Conservation (phyloP, 306 rosid species). For the Citrullus colocynthis region DNA sequence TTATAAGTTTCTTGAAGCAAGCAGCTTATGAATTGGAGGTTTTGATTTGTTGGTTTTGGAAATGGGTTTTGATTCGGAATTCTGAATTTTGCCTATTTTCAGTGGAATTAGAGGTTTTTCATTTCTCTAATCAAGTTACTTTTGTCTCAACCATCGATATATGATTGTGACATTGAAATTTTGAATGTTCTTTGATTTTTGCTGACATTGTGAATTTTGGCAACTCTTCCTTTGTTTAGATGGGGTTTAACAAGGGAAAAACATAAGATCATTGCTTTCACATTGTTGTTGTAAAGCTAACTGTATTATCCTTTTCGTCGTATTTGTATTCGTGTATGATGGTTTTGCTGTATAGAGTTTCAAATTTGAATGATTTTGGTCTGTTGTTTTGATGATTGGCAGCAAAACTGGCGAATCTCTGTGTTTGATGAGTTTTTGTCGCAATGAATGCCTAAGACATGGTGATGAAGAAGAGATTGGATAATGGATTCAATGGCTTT, state of each 20-base stretch:
- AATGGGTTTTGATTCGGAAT: neutral
- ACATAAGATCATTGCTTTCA: neutral
- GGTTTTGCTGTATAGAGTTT: neutral
- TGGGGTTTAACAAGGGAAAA: neutral
- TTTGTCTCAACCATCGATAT: neutral
- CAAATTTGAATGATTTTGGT: constrained; percentile 3
- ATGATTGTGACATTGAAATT: neutral
- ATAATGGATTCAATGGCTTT: constrained; percentile 54
- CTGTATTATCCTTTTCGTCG: neutral
- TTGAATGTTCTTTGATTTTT: neutral
- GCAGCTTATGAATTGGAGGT: neutral
- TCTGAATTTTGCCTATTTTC: neutral
- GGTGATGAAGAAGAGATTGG: constrained; percentile 69
- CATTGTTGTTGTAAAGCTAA: neutral
- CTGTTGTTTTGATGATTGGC: constrained; percentile 18
- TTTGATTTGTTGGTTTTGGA: neutral
- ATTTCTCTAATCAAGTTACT: neutral
- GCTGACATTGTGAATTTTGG: neutral
- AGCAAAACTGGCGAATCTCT: constrained; percentile 24
- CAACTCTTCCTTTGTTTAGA: neutral
- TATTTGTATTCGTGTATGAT: neutral
- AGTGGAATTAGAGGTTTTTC: neutral
- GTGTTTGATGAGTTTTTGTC: constrained; percentile 30
- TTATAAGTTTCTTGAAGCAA: neutral
- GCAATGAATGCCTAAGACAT: constrained; percentile 48